phyloP scores from a whole-genome alignment of 768 basidiomycete species.

The Tricholoma matsutake region DNA sequence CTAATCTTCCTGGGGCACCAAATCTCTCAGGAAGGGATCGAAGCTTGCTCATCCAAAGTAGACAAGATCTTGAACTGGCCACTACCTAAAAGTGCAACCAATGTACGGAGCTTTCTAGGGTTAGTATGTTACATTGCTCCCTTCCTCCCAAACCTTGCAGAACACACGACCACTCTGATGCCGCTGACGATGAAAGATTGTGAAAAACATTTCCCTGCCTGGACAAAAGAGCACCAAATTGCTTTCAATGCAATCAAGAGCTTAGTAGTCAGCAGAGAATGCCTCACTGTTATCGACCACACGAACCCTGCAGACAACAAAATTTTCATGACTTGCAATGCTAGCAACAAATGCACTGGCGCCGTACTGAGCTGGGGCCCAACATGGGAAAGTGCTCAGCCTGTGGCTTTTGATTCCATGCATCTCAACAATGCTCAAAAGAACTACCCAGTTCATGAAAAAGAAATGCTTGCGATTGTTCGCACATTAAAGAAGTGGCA shows the following conservation, averaged over 20 bases:
- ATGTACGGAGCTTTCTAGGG: not conserved
- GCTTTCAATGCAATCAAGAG: not conserved
- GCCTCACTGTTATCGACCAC: not conserved
- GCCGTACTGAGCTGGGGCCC: not conserved
- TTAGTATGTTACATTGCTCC: not conserved
- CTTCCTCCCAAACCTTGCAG: not conserved
- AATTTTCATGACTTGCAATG: not conserved
- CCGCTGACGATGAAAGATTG: not conserved
- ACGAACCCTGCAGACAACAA: not conserved
- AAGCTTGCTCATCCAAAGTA: not conserved
- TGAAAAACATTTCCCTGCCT: not conserved
- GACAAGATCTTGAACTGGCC: no score
- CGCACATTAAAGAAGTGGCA: no score
- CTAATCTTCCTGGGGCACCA: no score
- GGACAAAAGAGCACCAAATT: not conserved
- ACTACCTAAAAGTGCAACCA: not conserved
- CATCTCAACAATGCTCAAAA: not conserved
- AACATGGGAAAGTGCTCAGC: not conserved
- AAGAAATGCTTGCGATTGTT: no score
- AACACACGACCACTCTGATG: not conserved
- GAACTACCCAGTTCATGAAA: no score
- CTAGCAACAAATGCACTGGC: not conserved
- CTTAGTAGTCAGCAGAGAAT: not conserved
- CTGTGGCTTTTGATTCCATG: not conserved
- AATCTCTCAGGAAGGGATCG: not conserved